phyloP scores from a whole-genome alignment of 352 stramenopile species.

The Phytopythium sindhum region DNA sequence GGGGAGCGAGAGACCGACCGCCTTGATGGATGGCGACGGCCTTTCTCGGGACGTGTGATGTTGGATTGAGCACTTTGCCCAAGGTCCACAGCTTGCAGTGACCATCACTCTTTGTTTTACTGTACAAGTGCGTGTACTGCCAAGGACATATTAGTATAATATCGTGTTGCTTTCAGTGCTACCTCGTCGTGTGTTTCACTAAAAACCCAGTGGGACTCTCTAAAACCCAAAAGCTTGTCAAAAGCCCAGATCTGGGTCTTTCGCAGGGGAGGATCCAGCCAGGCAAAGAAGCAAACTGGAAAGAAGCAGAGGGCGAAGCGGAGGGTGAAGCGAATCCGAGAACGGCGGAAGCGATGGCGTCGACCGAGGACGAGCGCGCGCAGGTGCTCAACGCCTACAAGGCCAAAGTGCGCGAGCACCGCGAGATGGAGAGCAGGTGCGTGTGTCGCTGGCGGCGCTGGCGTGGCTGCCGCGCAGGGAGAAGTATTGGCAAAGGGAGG shows the following conservation, averaged over 20 bases:
- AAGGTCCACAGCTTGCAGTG: neutral
- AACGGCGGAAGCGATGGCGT: constrained; percentile 33
- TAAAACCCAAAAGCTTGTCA: too few species aligned
- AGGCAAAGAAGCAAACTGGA: neutral
- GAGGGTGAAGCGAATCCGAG: constrained; percentile 12
- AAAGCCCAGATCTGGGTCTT: neutral
- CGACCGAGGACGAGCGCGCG: constrained; percentile 84
- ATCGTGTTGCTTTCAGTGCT: too few species aligned
- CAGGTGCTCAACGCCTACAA: constrained; percentile 95
- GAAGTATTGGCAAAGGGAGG: neutral
- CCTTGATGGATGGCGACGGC: neutral
- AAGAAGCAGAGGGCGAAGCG: neutral
- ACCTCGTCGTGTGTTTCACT: too few species aligned
- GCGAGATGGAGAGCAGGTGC: constrained; percentile 93
- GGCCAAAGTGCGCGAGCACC: constrained; percentile 95
- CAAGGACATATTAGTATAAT: neutral
- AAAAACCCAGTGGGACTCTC: neutral
- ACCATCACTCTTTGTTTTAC: neutral
- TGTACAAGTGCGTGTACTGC: neutral
- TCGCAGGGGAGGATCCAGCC: constrained; percentile 1
- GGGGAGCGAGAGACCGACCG: neutral
- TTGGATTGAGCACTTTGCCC: neutral
- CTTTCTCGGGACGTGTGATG: too few species aligned
- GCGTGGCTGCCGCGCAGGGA: neutral
- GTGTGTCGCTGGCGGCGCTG: constrained; percentile 11